Evolutionary conservation across 208 protist species (phyloP).

Genomic region (Acanthamoeba divionensis): DNA sequence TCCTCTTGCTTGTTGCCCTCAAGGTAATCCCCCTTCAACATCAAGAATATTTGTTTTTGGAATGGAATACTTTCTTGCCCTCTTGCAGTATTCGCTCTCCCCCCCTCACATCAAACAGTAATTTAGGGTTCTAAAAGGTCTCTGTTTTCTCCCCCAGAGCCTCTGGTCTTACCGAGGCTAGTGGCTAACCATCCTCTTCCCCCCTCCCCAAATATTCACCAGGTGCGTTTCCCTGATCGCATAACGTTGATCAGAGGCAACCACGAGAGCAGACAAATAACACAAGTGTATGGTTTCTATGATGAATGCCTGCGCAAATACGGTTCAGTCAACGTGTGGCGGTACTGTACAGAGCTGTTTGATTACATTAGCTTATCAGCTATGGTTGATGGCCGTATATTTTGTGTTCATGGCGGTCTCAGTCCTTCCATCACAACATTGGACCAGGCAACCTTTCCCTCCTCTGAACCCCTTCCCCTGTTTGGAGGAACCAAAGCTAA

Average conservation of each 20-base stretch:
- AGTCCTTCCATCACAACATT: constrained; percentile 96
- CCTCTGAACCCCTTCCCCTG: not conserved
- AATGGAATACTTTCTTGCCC: no score
- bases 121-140: no score
- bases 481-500: not conserved
- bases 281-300: no score
- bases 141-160: no score
- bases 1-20: constrained; percentile 92
- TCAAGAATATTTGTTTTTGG: no score
- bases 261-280: no score
- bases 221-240: constrained; percentile 77
- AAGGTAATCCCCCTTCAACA: constrained; percentile 83
- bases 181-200: no score
- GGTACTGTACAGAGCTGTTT: constrained; percentile 99
- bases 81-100: not conserved
- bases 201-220: no score
- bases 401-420: constrained; percentile 98
- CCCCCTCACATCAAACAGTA: constrained; percentile 74
- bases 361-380: constrained; percentile 97
- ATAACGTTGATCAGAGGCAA: constrained; percentile 86
- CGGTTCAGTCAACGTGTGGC: constrained; percentile 98
- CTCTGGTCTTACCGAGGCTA: no score
- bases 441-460: constrained; percentile 76
- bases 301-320: constrained; percentile 99
- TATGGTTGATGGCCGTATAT: constrained; percentile 96